phyloP scores from a whole-genome alignment of 495 filamentous ascomycete genomes.

The Neurospora sp. region DNA sequence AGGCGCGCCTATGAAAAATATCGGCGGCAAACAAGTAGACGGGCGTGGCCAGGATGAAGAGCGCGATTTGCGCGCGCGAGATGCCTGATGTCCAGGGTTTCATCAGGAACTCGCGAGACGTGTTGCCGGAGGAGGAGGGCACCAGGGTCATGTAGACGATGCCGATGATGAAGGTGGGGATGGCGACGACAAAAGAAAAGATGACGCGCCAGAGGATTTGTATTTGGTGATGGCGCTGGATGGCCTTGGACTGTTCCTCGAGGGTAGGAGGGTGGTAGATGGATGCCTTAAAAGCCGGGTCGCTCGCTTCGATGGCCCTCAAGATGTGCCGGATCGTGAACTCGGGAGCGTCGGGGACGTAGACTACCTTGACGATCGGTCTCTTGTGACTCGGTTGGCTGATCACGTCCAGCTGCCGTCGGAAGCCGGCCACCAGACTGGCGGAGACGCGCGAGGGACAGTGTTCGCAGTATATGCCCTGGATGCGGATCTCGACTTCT shows the following conservation, averaged over 20 bases:
- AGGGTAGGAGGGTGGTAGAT: constrained; percentile 76
- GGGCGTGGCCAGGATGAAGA: constrained; percentile 80
- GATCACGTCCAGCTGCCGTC: constrained; percentile 37
- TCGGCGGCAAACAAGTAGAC: constrained; percentile 86
- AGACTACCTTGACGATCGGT: constrained; percentile 62
- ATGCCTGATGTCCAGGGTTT: constrained; percentile 62
- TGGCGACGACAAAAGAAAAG: constrained; percentile 61
- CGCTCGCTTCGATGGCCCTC: constrained; percentile 49
- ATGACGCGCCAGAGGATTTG: constrained; percentile 54
- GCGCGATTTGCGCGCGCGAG: constrained; percentile 66
- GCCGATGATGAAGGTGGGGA: constrained; percentile 84
- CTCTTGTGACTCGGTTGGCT: constrained; percentile 31
- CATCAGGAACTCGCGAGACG: constrained; percentile 53
- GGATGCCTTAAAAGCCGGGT: constrained; percentile 52
- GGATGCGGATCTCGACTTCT: constrained; percentile 55
- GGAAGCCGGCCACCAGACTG: constrained; percentile 15
- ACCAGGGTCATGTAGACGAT: constrained; percentile 87
- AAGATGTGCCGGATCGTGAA: constrained; percentile 74
- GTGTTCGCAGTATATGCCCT: constrained; percentile 83
- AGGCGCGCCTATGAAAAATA: constrained; percentile 67
- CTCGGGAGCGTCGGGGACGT: constrained; percentile 54
- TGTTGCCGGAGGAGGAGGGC: constrained; percentile 34
- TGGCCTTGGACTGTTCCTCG: constrained; percentile 69
- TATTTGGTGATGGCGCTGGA: constrained; percentile 53
- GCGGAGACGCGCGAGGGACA: constrained; percentile 56